Conservation (phyloP, 768 basidiomycete genomes). For the Collybiopsis confluens region DNA sequence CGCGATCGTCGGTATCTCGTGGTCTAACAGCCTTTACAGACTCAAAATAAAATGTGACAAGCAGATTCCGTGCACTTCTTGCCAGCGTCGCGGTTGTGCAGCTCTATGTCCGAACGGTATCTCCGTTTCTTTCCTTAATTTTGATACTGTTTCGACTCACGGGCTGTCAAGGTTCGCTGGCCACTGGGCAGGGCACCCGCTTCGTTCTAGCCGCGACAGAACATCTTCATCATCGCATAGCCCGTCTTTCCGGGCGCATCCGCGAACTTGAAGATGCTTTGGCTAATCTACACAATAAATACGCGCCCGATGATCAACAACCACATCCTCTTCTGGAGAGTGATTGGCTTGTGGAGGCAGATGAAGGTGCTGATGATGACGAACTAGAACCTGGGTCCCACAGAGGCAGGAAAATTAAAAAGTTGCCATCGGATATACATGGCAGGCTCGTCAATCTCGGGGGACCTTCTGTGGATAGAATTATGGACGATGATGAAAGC, state of each 20-base stretch:
- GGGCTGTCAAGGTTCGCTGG: conserved; percentile 36
- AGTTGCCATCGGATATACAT: background rate
- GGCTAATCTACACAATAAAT: conserved; percentile 26
- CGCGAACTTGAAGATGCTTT: conserved; percentile 38
- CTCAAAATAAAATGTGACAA: conserved; percentile 9
- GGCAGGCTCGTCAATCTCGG: background rate
- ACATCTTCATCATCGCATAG: conserved; percentile 33
- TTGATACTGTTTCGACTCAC: background rate
- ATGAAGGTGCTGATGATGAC: conserved; percentile 13
- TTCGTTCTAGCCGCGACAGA: conserved; percentile 38
- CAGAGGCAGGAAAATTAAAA: conserved; percentile 4
- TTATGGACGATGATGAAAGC: background rate
- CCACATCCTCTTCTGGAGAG: conserved; percentile 35
- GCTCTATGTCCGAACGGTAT: conserved; percentile 11
- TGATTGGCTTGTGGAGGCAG: conserved; percentile 20
- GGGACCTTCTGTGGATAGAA: background rate
- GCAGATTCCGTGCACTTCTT: conserved; percentile 7
- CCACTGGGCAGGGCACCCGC: conserved; percentile 52
- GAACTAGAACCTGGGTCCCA: conserved; percentile 6
- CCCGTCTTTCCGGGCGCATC: conserved; percentile 32
- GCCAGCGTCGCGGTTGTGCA: conserved; percentile 11
- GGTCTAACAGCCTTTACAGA: background rate
- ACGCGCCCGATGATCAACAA: conserved; percentile 31
- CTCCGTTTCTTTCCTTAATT: background rate
- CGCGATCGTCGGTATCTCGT: conserved; percentile 6